Base-by-base conservation (phyloP, 345 rosid genomes). In the Nasturtium officinale region DNA sequence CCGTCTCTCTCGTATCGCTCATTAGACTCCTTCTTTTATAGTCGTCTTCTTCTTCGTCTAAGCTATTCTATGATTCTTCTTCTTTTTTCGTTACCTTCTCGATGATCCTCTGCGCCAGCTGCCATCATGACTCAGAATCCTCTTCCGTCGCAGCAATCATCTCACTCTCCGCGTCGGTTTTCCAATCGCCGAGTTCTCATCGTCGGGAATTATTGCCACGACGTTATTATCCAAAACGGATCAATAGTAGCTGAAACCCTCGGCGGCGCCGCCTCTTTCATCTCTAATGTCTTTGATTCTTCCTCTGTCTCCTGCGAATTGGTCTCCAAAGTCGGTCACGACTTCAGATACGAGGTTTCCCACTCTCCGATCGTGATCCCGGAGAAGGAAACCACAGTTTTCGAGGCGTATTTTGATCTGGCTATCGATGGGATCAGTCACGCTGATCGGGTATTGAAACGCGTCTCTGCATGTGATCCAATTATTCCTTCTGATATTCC, bases 181-280 rank as follows among this genome's bases (percentile, higher is more conserved):
- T 48, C 78, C 9, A 38, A 62, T 20, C 81, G 54, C 48, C 80
- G 88, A 4, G 90, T 89, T 38, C 84, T 96, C 65, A 82, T 96
- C 62, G 98, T 83, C 18, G 99, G 99, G 2, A 95, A 92, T 37
- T 87, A 87, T 68, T 91, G 96, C 85, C 99, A 95, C 82, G 99
- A 92, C 72, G 87, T 92, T 55, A 79, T 96, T 20, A 83, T 89
- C 75, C 90, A 82, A 61, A 74, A 84, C 75, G 80, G 77, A 77
- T 7, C 77, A 67, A 76, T 86, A 42, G 61, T 86, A 8, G 97
- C 88, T 23, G 91, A 92, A 73, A 85, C 98, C 18, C 94, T 95
- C 51, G 99, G 99, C 72, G 98, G 99, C 76, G 98, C 92, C 59
- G 86, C 89, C 81, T 88, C 99, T 65, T 95, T 95, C 83, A 83